phyloP scores from a whole-genome alignment of 1,284 basidiomycete species.

The Jaminaea rosea region DNA sequence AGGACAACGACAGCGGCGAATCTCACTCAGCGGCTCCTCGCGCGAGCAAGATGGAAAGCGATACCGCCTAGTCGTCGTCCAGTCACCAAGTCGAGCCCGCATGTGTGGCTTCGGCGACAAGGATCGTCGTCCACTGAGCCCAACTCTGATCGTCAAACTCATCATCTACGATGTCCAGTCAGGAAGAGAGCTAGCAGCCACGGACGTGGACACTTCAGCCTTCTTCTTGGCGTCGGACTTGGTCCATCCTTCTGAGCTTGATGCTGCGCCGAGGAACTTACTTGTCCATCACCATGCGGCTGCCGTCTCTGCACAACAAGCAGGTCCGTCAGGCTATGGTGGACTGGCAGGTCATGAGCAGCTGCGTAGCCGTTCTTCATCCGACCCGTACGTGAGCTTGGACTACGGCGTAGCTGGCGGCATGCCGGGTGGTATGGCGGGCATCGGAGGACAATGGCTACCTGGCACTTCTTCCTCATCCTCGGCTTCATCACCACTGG shows the following conservation, averaged over 20 bases:
- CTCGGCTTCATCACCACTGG: neutral
- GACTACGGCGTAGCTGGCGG: no score
- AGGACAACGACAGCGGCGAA: no score
- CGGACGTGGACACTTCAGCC: conserved; percentile 34
- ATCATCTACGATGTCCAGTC: conserved; percentile 29
- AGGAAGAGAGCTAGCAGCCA: conserved; percentile 24
- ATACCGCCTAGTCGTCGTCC: conserved; percentile 30
- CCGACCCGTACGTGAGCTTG: no score
- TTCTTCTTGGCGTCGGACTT: conserved; percentile 38
- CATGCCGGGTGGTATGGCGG: no score
- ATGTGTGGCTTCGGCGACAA: conserved; percentile 42
- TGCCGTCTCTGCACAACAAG: conserved; percentile 11
- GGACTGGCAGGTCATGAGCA: neutral
- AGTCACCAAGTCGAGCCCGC: conserved; percentile 31
- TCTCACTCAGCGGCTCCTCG: no score
- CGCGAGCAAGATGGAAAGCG: no score
- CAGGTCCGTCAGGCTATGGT: neutral
- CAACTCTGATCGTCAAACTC: conserved; percentile 34
- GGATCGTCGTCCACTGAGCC: conserved; percentile 38
- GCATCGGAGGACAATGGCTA: no score
- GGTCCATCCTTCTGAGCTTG: conserved; percentile 31
- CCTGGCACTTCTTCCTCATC: neutral
- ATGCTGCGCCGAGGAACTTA: conserved; percentile 27
- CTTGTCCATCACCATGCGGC: conserved; percentile 29
- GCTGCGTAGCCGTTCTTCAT: neutral